phyloP scores from a whole-genome alignment of 202 grass and related monocot species.

The Elaeis oleifera region DNA sequence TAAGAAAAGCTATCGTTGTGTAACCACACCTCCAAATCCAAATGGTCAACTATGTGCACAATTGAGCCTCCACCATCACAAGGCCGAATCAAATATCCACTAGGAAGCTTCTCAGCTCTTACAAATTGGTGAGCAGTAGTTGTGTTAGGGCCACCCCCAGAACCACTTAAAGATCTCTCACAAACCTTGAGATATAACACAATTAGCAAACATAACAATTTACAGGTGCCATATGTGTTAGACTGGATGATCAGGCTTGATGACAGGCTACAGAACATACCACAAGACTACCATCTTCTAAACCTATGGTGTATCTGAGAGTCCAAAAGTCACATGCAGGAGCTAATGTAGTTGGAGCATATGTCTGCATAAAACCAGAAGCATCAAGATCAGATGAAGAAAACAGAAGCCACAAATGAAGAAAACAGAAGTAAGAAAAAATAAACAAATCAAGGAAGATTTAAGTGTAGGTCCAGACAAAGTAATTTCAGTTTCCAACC shows the following conservation, averaged over 20 bases:
- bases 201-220: slow-evolving; percentile 14
- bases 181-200: slow-evolving; percentile 53
- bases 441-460: background rate
- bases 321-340: background rate
- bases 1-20: background rate
- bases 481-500: slow-evolving; percentile 1
- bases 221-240: too few species aligned
- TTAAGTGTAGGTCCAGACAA: slow-evolving; percentile 4
- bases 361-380: background rate
- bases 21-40: slow-evolving; percentile 18
- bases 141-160: slow-evolving; percentile 69
- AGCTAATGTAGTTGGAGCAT: background rate
- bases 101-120: slow-evolving; percentile 18
- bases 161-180: slow-evolving; percentile 93
- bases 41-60: slow-evolving; percentile 10
- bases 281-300: slow-evolving; percentile 10
- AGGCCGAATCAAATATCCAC: slow-evolving; percentile 10
- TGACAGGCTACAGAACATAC: slow-evolving; percentile 12
- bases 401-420: background rate
- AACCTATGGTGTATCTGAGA: background rate
- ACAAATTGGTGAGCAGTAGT: slow-evolving; percentile 30
- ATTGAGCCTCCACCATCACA: slow-evolving; percentile 18
- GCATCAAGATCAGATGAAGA: background rate
- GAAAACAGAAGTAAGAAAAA: background rate
- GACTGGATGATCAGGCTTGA: background rate